Base-by-base conservation (phyloP, 2,329 filamentous ascomycete species). In the Zarea fungicola region DNA sequence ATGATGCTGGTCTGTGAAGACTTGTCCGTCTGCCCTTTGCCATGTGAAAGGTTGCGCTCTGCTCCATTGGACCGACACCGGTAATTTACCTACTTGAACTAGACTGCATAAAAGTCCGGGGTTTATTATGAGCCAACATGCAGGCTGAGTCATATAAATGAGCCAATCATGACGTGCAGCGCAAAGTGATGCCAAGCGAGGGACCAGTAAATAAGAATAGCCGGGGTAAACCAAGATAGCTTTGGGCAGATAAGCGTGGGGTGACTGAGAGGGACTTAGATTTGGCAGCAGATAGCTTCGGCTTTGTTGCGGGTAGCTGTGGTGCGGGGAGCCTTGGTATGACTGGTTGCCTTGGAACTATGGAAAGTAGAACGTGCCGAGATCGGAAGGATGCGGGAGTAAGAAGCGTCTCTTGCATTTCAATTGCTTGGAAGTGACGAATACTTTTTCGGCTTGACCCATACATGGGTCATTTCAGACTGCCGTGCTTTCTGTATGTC, bases 381-480 rank as follows among this genome's bases (percentile, higher is more conserved):
- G 40, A 49, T 44, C 48, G 48, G 48, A 43, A 49, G 39, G 48
- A 44, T 28, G 48, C 48, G 48, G 48, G 48, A 43, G 32, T 13
- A 16, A 19, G 16, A 42, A 11, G 43, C 18, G 23, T n/a, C 19
- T 11, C 31, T 42, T 40, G n/a, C 18, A 9, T 6, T 14, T 31
- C 13, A 25, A 25, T 37, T 11, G 23, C 4, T 13, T 4, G 19
- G 5, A n/a, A 6, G 29, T n/a, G n/a, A 13, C 9, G 9, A 29
- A 23, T 18, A 21, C 32, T 23, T 28, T 29, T 6, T 13, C 35
- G 11, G 18, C 9, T 42, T 42, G 14, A 36, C 7, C 25, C 37
- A 23, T 39, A 35, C 25, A 26, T 40, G 26, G n/a, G n/a, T n/a
- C n/a, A n/a, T n/a, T n/a, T n/a, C n/a, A n/a, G n/a, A n/a, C n/a